phyloP scores from a whole-genome alignment of 805 yeast species.

The Vanderwaltozyma verrucispora region DNA sequence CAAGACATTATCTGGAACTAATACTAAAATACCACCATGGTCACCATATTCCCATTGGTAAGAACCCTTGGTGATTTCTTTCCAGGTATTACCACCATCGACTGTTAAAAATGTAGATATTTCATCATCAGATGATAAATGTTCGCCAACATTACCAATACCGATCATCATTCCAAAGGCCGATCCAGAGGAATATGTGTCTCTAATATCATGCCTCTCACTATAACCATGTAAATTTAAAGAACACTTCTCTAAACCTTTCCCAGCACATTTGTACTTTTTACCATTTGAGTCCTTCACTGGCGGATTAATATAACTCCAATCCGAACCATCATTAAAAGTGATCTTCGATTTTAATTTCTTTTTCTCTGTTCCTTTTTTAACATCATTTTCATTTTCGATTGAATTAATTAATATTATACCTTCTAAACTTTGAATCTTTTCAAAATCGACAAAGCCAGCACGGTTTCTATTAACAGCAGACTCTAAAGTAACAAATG shows the following conservation, averaged over 20 bases:
- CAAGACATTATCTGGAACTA: conserved; percentile 48
- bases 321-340: conserved; percentile 84
- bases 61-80: conserved; percentile 59
- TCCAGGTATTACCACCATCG: conserved; percentile 94
- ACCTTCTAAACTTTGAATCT: conserved; percentile 76
- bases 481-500: conserved; percentile 57
- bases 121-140: conserved; percentile 37
- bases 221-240: conserved; percentile 85
- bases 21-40: conserved; percentile 75
- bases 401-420: conserved; percentile 68
- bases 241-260: conserved; percentile 52
- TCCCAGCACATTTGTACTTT: conserved; percentile 41
- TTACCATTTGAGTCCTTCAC: conserved; percentile 49
- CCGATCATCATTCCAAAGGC: conserved; percentile 85
- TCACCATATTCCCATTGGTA: conserved; percentile 96
- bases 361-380: conserved; percentile 33
- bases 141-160: conserved; percentile 84
- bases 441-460: conserved; percentile 87
- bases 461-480: conserved; percentile 60
- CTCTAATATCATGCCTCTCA: conserved; percentile 73
- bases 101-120: conserved; percentile 65
- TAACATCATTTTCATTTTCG: conserved; percentile 38
- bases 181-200: conserved; percentile 77
- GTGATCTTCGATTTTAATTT: conserved; percentile 63
- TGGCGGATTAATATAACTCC: conserved; percentile 71